phyloP scores from a whole-genome alignment of 306 rosid species.

The Sesbania bispinosa region DNA sequence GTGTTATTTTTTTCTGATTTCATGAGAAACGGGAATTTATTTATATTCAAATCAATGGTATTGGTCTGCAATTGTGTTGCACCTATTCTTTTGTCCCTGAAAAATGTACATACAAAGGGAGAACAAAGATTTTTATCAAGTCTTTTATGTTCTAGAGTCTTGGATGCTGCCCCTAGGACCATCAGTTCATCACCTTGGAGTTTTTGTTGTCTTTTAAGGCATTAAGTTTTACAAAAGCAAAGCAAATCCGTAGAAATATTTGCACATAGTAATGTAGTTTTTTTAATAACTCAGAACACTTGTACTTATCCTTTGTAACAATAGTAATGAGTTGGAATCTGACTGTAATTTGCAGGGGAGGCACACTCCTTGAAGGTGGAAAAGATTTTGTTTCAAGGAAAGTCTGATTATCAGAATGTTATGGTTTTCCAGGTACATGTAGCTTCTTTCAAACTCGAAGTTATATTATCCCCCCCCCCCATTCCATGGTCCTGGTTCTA shows the following conservation, averaged over 20 bases:
- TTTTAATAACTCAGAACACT: neutral
- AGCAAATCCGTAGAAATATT: neutral
- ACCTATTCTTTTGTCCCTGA: neutral
- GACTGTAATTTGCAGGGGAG: slow-evolving; percentile 62
- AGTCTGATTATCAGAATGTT: slow-evolving; percentile 90
- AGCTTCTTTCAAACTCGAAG: neutral
- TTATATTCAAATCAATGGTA: neutral
- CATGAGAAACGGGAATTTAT: neutral
- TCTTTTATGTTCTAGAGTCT: neutral
- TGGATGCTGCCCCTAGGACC: neutral
- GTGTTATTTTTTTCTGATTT: neutral
- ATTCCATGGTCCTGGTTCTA: neutral
- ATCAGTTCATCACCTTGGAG: neutral
- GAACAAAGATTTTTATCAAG: neutral
- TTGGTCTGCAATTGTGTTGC: neutral
- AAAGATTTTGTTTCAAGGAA: slow-evolving; percentile 78
- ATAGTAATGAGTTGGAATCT: slow-evolving; percentile 1
- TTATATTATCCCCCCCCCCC: neutral
- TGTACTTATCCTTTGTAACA: neutral
- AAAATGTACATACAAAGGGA: neutral
- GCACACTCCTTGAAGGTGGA: slow-evolving; percentile 98
- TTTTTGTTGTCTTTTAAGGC: neutral
- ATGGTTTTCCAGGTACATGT: slow-evolving; percentile 83
- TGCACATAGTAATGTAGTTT: neutral
- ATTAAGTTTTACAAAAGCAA: neutral